A percentile compares a stretch with the other conserved stretches of the same genome.
Conservation (phyloP, 768 basidiomycete genomes). For the Kwoniella bestiolae region DNA sequence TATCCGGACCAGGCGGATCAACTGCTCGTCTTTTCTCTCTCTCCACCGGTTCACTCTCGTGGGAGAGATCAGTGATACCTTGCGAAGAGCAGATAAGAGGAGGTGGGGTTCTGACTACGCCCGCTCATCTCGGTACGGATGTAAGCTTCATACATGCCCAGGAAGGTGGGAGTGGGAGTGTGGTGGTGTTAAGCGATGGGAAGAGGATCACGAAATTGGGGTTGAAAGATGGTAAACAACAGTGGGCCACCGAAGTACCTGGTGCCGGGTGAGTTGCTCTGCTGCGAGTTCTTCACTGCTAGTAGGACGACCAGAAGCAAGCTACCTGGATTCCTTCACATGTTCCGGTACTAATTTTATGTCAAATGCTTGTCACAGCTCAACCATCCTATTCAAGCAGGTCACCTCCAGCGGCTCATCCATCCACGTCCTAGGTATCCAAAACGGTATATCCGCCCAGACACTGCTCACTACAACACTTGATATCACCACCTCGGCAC, state of each 20-base stretch:
- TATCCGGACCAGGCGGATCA: conserved; percentile 76
- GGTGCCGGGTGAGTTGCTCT: conserved; percentile 66
- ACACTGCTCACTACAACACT: conserved; percentile 72
- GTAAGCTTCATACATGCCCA: conserved; percentile 59
- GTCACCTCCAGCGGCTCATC: conserved; percentile 64
- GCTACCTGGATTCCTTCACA: too few species aligned
- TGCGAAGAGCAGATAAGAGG: conserved; percentile 58
- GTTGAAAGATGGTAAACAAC: conserved; percentile 62
- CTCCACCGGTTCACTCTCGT: conserved; percentile 66
- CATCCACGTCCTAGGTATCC: conserved; percentile 66
- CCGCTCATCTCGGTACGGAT: conserved; percentile 65
- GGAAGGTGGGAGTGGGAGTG: conserved; percentile 19
- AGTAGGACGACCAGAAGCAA: too few species aligned
- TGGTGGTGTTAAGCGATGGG: conserved; percentile 47
- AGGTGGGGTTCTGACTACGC: conserved; percentile 60
- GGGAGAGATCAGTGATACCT: conserved; percentile 68
- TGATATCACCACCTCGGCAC: conserved; percentile 64
- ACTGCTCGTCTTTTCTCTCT: conserved; percentile 72
- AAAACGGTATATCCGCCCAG: conserved; percentile 64
- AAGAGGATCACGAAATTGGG: conserved; percentile 65
- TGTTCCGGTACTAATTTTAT: neutral
- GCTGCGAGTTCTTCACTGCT: neutral
- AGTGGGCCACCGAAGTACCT: conserved; percentile 74
- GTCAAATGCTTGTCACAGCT: conserved; percentile 59
- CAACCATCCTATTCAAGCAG: conserved; percentile 68